A percentile compares a stretch with the other conserved stretches of the same genome.
These are phyloP conservation scores for Penicillium sp. DNA, from an alignment of 2,329 filamentous ascomycete genomes.

Conservation along the genomic window DNA sequence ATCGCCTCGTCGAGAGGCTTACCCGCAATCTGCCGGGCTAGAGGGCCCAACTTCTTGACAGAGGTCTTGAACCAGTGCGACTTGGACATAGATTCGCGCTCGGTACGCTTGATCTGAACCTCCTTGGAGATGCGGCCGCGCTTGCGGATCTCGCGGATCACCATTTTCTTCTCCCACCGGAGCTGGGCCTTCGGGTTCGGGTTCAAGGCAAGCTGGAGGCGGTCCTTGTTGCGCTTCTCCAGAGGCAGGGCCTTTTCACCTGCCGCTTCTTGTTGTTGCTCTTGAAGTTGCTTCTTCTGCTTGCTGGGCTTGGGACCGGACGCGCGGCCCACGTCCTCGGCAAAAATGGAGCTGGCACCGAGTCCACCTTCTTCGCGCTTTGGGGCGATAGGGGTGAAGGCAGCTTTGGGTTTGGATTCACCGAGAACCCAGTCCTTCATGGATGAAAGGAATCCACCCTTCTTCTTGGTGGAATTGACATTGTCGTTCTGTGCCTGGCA, in stretches of 20 bases:
- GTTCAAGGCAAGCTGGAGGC: conserved; percentile 68
- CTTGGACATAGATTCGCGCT: conserved; percentile 62
- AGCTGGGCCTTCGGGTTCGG: conserved; percentile 73
- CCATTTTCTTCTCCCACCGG: conserved; percentile 81
- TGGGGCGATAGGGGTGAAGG: conserved; percentile 34
- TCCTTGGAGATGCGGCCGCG: conserved; percentile 68
- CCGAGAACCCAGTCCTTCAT: conserved; percentile 43
- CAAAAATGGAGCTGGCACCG: conserved; percentile 47
- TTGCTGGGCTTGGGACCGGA: conserved; percentile 34
- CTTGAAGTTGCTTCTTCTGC: conserved; percentile 23
- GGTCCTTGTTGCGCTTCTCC: conserved; percentile 51
- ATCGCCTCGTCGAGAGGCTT: conserved; percentile 95
- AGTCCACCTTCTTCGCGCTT: conserved; percentile 42
- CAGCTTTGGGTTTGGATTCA: conserved; percentile 35
- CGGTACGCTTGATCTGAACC: conserved; percentile 69
- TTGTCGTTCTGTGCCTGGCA: conserved; percentile 37
- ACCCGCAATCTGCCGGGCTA: conserved; percentile 86
- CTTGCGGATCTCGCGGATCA: conserved; percentile 73
- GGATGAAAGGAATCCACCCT: conserved; percentile 35
- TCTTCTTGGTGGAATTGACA: conserved; percentile 25
- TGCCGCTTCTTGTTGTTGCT: conserved; percentile 15
- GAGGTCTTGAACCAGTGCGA: conserved; percentile 79
- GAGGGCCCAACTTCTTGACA: conserved; percentile 85
- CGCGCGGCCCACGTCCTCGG: conserved; percentile 38
- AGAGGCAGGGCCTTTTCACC: conserved; percentile 26